Evolutionary conservation across 2,329 filamentous ascomycete genomes (phyloP).

Genomic region (Lomentospora prolificans): DNA sequence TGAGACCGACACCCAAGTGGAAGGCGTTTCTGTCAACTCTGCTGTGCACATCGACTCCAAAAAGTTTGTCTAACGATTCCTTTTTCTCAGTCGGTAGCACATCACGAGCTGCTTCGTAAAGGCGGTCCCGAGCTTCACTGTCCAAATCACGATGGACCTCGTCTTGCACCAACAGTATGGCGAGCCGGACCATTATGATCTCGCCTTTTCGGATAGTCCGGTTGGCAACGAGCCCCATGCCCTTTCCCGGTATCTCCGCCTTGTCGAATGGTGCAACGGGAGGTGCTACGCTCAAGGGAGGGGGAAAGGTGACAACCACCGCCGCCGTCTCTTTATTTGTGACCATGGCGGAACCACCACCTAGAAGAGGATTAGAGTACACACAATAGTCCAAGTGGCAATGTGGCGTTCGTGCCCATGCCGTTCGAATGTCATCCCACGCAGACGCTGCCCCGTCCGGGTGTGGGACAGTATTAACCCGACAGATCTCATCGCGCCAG

Average conservation of each 20-base stretch:
- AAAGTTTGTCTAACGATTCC: background rate
- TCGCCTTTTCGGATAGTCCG: slow-evolving; percentile 24
- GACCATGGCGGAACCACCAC: background rate
- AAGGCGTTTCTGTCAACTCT: background rate
- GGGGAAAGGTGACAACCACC: background rate
- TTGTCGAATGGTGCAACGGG: slow-evolving; percentile 18
- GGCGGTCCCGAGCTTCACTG: background rate
- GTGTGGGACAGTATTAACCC: background rate
- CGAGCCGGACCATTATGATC: slow-evolving; percentile 21
- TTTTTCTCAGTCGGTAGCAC: background rate
- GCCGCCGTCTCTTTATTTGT: background rate
- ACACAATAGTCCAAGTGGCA: background rate
- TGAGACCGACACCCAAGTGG: slow-evolving; percentile 14
- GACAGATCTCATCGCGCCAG: background rate
- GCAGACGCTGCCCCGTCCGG: background rate
- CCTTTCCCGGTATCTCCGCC: slow-evolving; percentile 23
- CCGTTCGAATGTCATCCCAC: background rate
- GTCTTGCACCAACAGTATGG: slow-evolving; percentile 21
- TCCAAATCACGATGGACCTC: slow-evolving; percentile 21
- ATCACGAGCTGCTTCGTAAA: background rate
- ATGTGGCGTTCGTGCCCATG: background rate
- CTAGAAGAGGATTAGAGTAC: background rate
- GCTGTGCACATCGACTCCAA: background rate
- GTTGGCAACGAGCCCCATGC: slow-evolving; percentile 25
- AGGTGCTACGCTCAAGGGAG: slow-evolving; percentile 2